A percentile compares a stretch with the other conserved stretches of the same genome.
Conservation (phyloP, 352 stramenopile genomes). For the Lagenidium giganteum region DNA sequence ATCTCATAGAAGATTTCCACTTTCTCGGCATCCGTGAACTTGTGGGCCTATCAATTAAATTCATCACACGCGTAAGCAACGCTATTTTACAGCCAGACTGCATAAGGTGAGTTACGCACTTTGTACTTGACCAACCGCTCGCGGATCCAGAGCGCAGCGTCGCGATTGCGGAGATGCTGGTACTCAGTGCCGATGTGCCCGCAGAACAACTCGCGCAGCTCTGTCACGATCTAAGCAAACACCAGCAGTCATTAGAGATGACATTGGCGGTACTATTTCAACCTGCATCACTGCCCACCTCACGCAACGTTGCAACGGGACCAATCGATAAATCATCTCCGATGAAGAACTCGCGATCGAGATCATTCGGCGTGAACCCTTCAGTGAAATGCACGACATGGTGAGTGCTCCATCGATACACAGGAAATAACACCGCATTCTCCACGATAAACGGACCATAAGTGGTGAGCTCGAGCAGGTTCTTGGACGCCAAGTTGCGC, state of each 20-base stretch:
- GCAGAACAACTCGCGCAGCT: constrained; percentile 96
- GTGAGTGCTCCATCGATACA: no score
- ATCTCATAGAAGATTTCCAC: constrained; percentile 93
- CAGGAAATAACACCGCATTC: no score
- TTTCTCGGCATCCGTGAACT: constrained; percentile 84
- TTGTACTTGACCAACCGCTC: constrained; percentile 65
- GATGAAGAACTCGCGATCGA: constrained; percentile 92
- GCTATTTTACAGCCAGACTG: background rate
- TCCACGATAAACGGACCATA: constrained; percentile 34
- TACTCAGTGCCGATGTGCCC: constrained; percentile 97
- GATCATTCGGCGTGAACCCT: constrained; percentile 87
- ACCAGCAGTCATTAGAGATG: constrained; percentile 15
- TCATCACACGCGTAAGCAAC: background rate
- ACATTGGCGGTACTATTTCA: background rate
- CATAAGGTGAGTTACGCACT: constrained; percentile 16
- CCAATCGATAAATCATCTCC: constrained; percentile 83
- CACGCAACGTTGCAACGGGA: constrained; percentile 65
- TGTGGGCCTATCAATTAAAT: constrained; percentile 27
- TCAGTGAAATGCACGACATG: no score
- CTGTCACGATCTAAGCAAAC: constrained; percentile 86
- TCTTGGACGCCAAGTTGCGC: constrained; percentile 72
- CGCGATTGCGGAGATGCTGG: constrained; percentile 95
- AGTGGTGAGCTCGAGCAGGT: constrained; percentile 76
- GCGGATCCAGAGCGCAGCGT: constrained; percentile 84
- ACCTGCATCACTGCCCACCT: constrained; percentile 21